Evolutionary conservation across 164 flowering plant species (phyloP), one percentile per base, ranked within the genome.

Genomic region (Piper longum): DNA sequence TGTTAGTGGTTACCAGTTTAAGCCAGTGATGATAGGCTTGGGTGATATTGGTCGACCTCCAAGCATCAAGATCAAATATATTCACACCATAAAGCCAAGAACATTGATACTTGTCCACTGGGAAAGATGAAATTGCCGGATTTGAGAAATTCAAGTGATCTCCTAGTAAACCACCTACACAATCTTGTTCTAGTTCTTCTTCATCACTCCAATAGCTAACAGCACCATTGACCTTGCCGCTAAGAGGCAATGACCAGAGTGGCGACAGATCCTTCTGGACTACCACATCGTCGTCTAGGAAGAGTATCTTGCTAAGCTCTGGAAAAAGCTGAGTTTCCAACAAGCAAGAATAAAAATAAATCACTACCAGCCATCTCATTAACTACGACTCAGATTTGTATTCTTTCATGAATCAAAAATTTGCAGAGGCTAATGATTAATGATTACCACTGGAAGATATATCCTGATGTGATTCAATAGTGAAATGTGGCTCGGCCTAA

Each of bases 31-130:
- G 87, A 64, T 86, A 86, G 16, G 63, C 62, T 41, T 63, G 60
- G 0, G 83, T 84, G 69, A 86, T 79, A 67, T 81, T 78, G 56
- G 77, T 72, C 63, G 61, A 71, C 69, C 90, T 80, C 96, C 96
- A 88, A 18, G 83, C 88, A 62, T 74, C 64, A 7, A 88, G 82
- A 74, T 88, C 90, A 54, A 88, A 80, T 19, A 88, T 62, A 66
- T 88, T 84, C 78, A 88, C 64, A 54, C 96, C 91, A 71, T 75
- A 76, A 40, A 76, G 72, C 96, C 96, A 88, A 43, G 78, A 83
- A 67, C 90, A 83, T 14, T 57, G 72, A 66, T 81, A 75, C 17
- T 7, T 40, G 43, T 79, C 71, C 40, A 82, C 68, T 54, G 70
- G 75, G 14, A 82, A 76, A 42, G 19, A 19, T 12, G 57, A 59